Base-by-base conservation (phyloP, 73 alveolate genomes). In the Urostyla sp. region DNA sequence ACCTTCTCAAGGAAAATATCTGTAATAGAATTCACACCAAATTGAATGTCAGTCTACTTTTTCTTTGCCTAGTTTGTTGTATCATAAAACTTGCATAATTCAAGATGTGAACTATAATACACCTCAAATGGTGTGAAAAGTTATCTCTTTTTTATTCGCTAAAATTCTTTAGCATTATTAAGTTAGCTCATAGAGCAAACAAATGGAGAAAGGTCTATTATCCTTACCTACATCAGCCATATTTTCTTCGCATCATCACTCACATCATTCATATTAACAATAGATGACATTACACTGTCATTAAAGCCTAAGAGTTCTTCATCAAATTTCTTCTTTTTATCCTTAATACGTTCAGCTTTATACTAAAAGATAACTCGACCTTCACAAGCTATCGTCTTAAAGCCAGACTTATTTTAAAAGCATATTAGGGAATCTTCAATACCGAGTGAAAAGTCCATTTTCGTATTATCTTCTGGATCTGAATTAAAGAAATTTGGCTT, bases 361-460 rank as follows among this genome's bases (percentile, higher is more conserved):
- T 40, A 11, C 16, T 66, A 46, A 27, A 66, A 66, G 24, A 45
- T 31, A 4, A 66, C 44, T 28, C 44, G 37, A 5, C 80, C 80
- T 20, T 36, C 23, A 27, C 60, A 43, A 34, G 59, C 34, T 40
- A 66, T 43, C 7, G 80, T 66, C 26, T 66, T 66, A 21, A 66
- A 28, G 3, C 80, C 80, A 6, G 80, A 63, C 44, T 44, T 37
- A 44, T 66, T 66, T 66, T 66, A 26, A 7, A 66, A 7, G 24
- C 59, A 37, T 4, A 66, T 40, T 43, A 66, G 26, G 23, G 66
- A 66, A 43, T 66, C 80, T 40, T 36, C 23, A 3, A 45, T 7
- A 3, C 44, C 80, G 28, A 45, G n/a, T 13, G 59, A 43, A 66
- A 66, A 66, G 27, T 66, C 80, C 80, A 66, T 66, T 44, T n/a